Conservation (phyloP, 768 basidiomycete genomes). For the Leccinum truebloodii region DNA sequence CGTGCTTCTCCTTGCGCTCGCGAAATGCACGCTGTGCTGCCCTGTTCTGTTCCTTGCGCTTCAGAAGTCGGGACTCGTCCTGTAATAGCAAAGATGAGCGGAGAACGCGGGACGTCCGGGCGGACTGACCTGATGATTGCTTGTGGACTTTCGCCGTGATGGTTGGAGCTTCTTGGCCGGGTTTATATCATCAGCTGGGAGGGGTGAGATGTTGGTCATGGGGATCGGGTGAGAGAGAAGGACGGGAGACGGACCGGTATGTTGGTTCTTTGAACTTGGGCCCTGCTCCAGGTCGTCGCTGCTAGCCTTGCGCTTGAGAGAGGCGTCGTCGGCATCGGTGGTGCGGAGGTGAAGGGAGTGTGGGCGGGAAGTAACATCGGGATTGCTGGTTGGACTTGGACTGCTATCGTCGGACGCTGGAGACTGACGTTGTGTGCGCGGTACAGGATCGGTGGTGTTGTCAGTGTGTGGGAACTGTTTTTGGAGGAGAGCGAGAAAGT, state of each 20-base stretch:
- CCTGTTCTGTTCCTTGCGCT: slow-evolving; percentile 96
- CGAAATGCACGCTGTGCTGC: slow-evolving; percentile 97
- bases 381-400: slow-evolving; percentile 67
- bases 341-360: slow-evolving; percentile 24
- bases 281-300: slow-evolving; percentile 62
- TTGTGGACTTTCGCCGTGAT: slow-evolving; percentile 43
- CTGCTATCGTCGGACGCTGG: slow-evolving; percentile 77
- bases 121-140: slow-evolving; percentile 36
- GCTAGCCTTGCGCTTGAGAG: slow-evolving; percentile 78
- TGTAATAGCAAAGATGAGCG: slow-evolving; percentile 30
- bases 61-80: slow-evolving; percentile 75
- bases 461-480: slow-evolving; percentile 61
- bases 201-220: not conserved
- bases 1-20: slow-evolving; percentile 96
- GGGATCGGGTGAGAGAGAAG: slow-evolving; percentile 2
- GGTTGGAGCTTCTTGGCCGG: slow-evolving; percentile 28
- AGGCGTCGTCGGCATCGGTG: slow-evolving; percentile 46
- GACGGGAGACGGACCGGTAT: slow-evolving; percentile 49
- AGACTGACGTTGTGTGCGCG: slow-evolving; percentile 42
- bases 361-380: slow-evolving; percentile 26
- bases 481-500: slow-evolving; percentile 74
- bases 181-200: slow-evolving; percentile 26
- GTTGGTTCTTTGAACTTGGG: slow-evolving; percentile 65
- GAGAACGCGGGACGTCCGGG: not conserved
- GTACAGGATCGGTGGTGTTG: slow-evolving; percentile 45